These are phyloP conservation scores for Pavlovales sp. DNA, from an alignment of 208 protist species.

Conservation along the genomic window DNA sequence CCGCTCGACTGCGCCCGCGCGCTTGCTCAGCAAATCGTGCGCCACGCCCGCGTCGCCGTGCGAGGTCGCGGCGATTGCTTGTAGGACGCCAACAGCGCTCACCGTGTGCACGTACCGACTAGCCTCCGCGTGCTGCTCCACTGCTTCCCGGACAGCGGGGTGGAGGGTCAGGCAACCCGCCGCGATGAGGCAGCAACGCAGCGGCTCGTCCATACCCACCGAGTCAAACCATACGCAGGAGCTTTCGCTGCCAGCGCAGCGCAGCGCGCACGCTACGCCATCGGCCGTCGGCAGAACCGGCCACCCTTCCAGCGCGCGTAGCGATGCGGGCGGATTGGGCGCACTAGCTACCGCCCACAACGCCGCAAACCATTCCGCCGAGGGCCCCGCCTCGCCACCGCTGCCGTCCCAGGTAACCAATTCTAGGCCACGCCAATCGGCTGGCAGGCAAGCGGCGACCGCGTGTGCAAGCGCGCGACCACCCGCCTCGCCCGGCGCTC, in stretches of 20 bases:
- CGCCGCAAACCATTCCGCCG: neutral
- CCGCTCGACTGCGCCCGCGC: neutral
- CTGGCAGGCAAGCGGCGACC: neutral
- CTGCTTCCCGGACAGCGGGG: neutral
- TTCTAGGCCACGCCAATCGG: neutral
- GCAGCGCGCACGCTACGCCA: slow-evolving; percentile 4
- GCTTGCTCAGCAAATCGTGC: neutral
- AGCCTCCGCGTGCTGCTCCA: neutral
- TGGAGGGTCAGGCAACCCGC: neutral
- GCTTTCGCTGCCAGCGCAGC: neutral
- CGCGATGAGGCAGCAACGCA: neutral
- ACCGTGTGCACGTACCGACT: neutral
- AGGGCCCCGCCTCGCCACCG: neutral
- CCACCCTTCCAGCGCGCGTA: neutral
- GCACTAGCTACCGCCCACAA: neutral
- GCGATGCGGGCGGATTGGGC: neutral
- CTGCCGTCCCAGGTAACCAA: neutral
- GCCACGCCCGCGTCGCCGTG: neutral
- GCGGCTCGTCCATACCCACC: no score
- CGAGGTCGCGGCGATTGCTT: neutral
- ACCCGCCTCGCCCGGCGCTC: neutral
- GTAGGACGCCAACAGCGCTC: neutral
- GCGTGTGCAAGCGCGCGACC: neutral
- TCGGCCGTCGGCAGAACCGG: neutral
- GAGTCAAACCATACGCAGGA: slow-evolving; percentile 1